Percentiles rank a stretch among this genome's conserved stretches.
These are phyloP conservation scores for Neonectria faginata DNA, from an alignment of 2,329 filamentous ascomycete genomes.

Conservation along the genomic window DNA sequence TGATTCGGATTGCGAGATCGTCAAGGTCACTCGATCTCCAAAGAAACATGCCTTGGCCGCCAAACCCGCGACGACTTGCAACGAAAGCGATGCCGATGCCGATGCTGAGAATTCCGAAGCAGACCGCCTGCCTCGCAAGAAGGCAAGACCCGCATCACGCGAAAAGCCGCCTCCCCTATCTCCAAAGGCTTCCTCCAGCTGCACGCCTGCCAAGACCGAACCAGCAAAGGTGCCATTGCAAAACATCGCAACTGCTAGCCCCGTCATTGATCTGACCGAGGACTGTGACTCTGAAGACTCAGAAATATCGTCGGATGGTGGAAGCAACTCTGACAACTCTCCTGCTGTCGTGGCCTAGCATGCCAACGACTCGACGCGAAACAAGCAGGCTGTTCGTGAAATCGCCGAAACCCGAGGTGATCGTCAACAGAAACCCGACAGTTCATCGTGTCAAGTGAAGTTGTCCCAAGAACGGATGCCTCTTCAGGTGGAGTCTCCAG, in stretches of 20 bases:
- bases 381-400: not conserved
- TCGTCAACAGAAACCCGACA: not conserved
- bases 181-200: not conserved
- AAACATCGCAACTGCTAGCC: not conserved
- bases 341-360: not conserved
- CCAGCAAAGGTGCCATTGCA: not conserved
- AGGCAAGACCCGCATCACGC: not conserved
- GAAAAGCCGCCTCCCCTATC: not conserved
- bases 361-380: not conserved
- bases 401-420: not conserved
- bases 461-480: not conserved
- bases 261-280: constrained; percentile 7
- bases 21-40: constrained; percentile 15
- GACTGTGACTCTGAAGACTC: constrained; percentile 5
- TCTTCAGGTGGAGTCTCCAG: not conserved
- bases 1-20: constrained; percentile 27
- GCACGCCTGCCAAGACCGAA: not conserved
- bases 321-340: not conserved
- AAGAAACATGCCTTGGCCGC: constrained; percentile 3
- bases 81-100: constrained; percentile 17
- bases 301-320: not conserved
- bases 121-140: not conserved
- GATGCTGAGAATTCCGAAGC: constrained; percentile 18
- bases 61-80: not conserved
- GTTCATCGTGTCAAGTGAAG: not conserved